Conservation (phyloP, 495 filamentous ascomycete genomes). For the Talaromyces liani region DNA sequence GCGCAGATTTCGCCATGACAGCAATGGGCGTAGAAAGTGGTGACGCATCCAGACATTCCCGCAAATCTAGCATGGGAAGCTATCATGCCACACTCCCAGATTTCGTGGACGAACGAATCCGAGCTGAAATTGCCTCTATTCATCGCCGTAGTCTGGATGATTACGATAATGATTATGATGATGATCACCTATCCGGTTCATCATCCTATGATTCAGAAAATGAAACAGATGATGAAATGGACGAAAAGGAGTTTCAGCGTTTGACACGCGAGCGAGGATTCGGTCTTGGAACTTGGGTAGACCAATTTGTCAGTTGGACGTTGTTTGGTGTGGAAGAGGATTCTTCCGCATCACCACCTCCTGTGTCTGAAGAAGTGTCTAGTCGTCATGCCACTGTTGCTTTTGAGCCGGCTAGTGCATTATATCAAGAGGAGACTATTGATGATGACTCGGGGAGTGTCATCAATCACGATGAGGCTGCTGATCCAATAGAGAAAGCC, state of each 20-base stretch:
- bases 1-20: constrained; percentile 33
- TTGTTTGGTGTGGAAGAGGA: constrained; percentile 66
- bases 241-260: constrained; percentile 37
- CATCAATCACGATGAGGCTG: constrained; percentile 25
- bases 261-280: constrained; percentile 49
- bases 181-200: constrained; percentile 5
- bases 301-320: constrained; percentile 65
- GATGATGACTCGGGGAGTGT: constrained; percentile 41
- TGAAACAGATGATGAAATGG: constrained; percentile 33
- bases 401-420: background rate
- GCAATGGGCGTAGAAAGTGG: constrained; percentile 10
- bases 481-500: constrained; percentile 28
- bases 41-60: background rate
- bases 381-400: background rate
- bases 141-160: constrained; percentile 15
- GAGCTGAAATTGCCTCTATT: constrained; percentile 34
- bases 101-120: constrained; percentile 38
- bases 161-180: constrained; percentile 6
- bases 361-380: background rate
- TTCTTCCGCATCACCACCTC: background rate
- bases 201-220: constrained; percentile 9
- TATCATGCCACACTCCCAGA: constrained; percentile 24
- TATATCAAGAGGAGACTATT: constrained; percentile 24
- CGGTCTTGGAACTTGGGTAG: constrained; percentile 69
- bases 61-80: constrained; percentile 10